Base-by-base conservation (phyloP, 2,329 filamentous ascomycete species). In the Leptographium wingfieldii region DNA sequence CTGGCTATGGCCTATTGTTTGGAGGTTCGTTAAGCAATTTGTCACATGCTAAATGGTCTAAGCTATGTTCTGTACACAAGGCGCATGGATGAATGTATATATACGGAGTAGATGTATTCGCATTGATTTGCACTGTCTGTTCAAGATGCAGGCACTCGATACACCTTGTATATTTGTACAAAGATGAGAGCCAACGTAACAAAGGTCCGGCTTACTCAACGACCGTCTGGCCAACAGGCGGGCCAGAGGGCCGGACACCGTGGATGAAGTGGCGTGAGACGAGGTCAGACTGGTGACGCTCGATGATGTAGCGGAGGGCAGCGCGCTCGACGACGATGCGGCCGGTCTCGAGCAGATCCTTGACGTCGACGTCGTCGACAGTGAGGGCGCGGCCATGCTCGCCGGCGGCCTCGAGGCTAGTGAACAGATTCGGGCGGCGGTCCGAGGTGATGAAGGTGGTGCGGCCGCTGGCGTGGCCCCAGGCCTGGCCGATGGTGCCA, bases 361-460 rank as follows among this genome's bases (percentile, higher is more conserved):
- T 99, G 63, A 99, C 90, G 73, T 97, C 94, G 43, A 99, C 90
- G 63, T 95, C 87, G n/a, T 80, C 76, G 61, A 86, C 77, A 60
- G 82, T 80, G 66, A 91, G 76, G 10, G 86, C 86, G 60, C 84
- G 81, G 25, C 88, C 90, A 63, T 91, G 81, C 68, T 81, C 76
- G 10, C 80, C 81, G 63, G 86, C 73, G 61, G 81, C 75, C 57
- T 81, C 79, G 69, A 96, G 77, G 40, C 86, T 85, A 46, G 78
- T 78, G 65, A 84, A 86, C 56, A 96, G 75, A 60, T 82, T 80
- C 51, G 80, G 76, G 63, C 86, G 77, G 66, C 74, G 73, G 60
- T 79, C 75, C 38, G 76, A 77, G 1, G 89, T 90, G 63, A 95
- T 83, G 63, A 95, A 83, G 22, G 92, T 81, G 53, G 86, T 91